Evolutionary conservation across 1,284 basidiomycete species (phyloP), one percentile per base, ranked within the genome.

Genomic region (Ustilago sp.): DNA sequence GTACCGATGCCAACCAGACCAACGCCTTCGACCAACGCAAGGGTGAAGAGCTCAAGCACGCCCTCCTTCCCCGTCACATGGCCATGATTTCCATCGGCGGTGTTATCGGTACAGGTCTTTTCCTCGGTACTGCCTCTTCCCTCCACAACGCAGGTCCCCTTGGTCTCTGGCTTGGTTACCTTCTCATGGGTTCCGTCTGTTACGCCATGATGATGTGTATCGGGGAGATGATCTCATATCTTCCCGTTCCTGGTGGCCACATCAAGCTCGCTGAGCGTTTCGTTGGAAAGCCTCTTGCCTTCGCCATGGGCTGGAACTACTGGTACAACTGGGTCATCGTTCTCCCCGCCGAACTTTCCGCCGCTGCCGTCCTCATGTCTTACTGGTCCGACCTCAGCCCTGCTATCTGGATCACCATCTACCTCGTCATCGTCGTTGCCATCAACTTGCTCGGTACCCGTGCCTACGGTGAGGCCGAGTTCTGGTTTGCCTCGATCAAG

Each of bases 181-280:
- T 85, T 23, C 67, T 85, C 58, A 85, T 87, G 80, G 77, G 82
- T 64, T 67, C 65, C 53, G 71, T 80, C 41, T 81, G 79, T 55
- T 79, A 69, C 63, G 59, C 80, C 61, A 79, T 85, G 64, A 85
- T 86, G 86, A 83, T 87, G 57, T 87, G 83, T 36, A 85, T 88
- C 38, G 88, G 87, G 52, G 87, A 88, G 77, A 86, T 88, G 86
- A 81, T 87, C 68, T 83, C 86, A 12, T 92, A 89, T 82, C 88
- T 93, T 39, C 87, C 87, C 61, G 87, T 89, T 72, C 79, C 88
- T 67, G 92, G 91, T 77, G 91, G 93, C 8, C 93, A 94, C 85
- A 92, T 95, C 86, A 92, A 90, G 63, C 88, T 94, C 39, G 91
- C 93, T 2, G 91, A 90, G 80, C 91, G 92, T 52, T 93, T 93